Evolutionary conservation across 2,329 filamentous ascomycete genomes (phyloP).

Genomic region (Botrytis hyacinthi): DNA sequence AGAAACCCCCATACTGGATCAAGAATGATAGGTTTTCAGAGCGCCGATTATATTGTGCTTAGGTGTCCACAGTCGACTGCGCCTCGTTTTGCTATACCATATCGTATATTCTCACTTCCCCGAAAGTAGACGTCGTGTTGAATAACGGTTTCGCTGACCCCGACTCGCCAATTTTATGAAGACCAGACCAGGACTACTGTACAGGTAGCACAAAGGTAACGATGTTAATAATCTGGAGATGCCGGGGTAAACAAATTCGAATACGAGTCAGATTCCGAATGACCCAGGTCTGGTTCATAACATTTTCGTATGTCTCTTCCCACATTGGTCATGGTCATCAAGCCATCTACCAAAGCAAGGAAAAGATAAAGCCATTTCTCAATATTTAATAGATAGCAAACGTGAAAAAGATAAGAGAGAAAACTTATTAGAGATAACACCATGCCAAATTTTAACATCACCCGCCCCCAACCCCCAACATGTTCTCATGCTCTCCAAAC

Average conservation of each 20-base stretch:
- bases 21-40: neutral
- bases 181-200: neutral
- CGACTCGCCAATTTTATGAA: neutral
- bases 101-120: slow-evolving; percentile 3
- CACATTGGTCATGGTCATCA: neutral
- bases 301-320: neutral
- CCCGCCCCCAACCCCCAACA: neutral
- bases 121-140: neutral
- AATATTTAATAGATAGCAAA: neutral
- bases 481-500: neutral
- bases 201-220: neutral
- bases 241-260: neutral
- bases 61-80: neutral
- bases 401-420: slow-evolving; percentile 5
- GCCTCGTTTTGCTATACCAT: neutral
- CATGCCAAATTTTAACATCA: neutral
- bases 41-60: neutral
- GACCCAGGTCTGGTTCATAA: neutral
- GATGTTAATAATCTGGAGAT: neutral
- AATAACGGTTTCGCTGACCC: neutral
- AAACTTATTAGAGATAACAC: neutral
- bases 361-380: neutral
- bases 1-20: neutral
- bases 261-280: slow-evolving; percentile 13
- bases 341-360: neutral